phyloP scores from a whole-genome alignment of 1,284 basidiomycete genomes.

The Mycosarcoma mackinlayi region DNA sequence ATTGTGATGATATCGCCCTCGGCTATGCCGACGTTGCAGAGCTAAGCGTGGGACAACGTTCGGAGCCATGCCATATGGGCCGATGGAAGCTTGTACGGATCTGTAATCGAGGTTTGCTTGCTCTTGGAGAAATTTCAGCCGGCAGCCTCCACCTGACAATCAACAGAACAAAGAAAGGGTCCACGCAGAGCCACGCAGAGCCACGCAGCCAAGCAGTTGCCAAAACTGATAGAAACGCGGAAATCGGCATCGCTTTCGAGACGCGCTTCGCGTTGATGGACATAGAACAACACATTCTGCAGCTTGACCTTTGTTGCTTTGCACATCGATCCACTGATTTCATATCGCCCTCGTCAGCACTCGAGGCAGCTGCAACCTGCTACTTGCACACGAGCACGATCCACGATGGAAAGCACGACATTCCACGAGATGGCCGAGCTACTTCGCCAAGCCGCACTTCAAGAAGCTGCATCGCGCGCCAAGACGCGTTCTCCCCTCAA shows the following conservation, averaged over 20 bases:
- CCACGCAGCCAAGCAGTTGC: no score
- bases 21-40: not conserved
- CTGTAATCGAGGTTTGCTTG: not conserved
- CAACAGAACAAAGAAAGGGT: not conserved
- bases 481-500: slow-evolving; percentile 34
- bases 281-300: slow-evolving; percentile 32
- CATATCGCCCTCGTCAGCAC: not conserved
- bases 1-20: not conserved
- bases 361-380: no score
- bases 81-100: no score
- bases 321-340: not conserved
- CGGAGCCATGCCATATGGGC: slow-evolving; percentile 3
- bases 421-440: slow-evolving; percentile 34
- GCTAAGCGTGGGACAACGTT: not conserved
- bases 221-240: slow-evolving; percentile 21
- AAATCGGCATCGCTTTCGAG: slow-evolving; percentile 13
- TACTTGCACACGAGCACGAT: no score
- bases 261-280: slow-evolving; percentile 12
- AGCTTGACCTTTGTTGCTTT: not conserved
- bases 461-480: slow-evolving; percentile 39
- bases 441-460: slow-evolving; percentile 29
- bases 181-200: no score
- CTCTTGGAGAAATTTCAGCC: not conserved
- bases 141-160: slow-evolving; percentile 12
- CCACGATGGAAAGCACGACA: slow-evolving; percentile 28